A percentile compares a stretch with the other conserved stretches of the same genome.
Evolutionary conservation across 2,329 filamentous ascomycete genomes (phyloP).

Genomic region (Grosmannia huntii): DNA sequence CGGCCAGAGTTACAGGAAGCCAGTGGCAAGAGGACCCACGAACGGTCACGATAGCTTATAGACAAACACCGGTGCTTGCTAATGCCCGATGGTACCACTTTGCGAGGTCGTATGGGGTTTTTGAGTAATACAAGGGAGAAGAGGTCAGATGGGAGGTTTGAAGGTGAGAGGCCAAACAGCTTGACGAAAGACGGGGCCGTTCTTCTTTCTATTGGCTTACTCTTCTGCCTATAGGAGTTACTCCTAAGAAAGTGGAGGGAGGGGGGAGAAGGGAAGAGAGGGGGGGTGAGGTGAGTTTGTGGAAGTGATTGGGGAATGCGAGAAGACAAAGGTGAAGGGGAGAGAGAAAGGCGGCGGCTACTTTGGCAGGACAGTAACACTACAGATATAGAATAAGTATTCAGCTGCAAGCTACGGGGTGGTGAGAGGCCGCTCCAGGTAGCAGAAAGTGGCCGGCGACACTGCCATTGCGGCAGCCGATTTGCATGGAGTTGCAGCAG

Average conservation of each 20-base stretch:
- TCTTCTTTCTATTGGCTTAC: neutral
- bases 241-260: neutral
- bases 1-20: neutral
- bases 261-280: neutral
- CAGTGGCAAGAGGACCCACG: neutral
- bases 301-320: neutral
- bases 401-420: neutral
- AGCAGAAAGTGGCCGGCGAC: neutral
- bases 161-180: constrained; percentile 1
- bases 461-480: constrained; percentile 1
- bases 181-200: neutral
- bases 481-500: constrained; percentile 4
- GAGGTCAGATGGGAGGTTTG: neutral
- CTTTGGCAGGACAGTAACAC: neutral
- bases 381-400: neutral
- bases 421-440: constrained; percentile 1
- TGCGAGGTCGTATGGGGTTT: neutral
- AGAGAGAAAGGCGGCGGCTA: neutral
- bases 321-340: neutral
- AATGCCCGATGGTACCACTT: neutral
- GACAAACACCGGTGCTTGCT: neutral
- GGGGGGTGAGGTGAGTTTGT: neutral
- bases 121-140: neutral
- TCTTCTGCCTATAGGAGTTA: neutral
- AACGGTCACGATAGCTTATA: neutral